Evolutionary conservation across 1,284 basidiomycete genomes (phyloP).

Genomic region (Schizopora paradoxa): DNA sequence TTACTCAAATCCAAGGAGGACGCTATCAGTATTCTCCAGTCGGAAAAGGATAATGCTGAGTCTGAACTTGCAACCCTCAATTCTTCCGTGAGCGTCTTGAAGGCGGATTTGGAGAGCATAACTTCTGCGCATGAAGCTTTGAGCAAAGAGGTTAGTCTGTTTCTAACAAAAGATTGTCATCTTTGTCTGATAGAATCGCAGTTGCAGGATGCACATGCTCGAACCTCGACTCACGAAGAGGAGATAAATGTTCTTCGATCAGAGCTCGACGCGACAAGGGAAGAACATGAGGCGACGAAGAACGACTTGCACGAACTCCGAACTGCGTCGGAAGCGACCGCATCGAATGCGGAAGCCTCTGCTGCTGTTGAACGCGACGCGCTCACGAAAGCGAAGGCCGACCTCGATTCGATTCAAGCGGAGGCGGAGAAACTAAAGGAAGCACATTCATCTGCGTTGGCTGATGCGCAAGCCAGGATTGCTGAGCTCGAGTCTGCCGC

Average conservation of each 20-base stretch:
- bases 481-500: constrained; percentile 40
- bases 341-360: constrained; percentile 40
- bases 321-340: constrained; percentile 39
- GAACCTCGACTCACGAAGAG: constrained; percentile 36
- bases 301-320: constrained; percentile 49
- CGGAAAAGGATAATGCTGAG: constrained; percentile 44
- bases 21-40: constrained; percentile 41
- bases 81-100: constrained; percentile 37
- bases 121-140: constrained; percentile 35
- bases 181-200: constrained; percentile 24
- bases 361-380: constrained; percentile 59
- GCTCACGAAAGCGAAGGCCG: constrained; percentile 56
- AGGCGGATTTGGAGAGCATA: constrained; percentile 35
- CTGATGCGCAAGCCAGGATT: constrained; percentile 42
- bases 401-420: constrained; percentile 50
- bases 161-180: background rate
- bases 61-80: constrained; percentile 41
- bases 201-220: constrained; percentile 46
- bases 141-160: constrained; percentile 3
- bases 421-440: constrained; percentile 47
- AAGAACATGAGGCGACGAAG: constrained; percentile 45
- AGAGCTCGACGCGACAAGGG: constrained; percentile 47
- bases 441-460: constrained; percentile 44
- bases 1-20: constrained; percentile 44
- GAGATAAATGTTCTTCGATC: constrained; percentile 43